phyloP scores from a whole-genome alignment of 2,329 filamentous ascomycete genomes.

The Penicillium occitanis region DNA sequence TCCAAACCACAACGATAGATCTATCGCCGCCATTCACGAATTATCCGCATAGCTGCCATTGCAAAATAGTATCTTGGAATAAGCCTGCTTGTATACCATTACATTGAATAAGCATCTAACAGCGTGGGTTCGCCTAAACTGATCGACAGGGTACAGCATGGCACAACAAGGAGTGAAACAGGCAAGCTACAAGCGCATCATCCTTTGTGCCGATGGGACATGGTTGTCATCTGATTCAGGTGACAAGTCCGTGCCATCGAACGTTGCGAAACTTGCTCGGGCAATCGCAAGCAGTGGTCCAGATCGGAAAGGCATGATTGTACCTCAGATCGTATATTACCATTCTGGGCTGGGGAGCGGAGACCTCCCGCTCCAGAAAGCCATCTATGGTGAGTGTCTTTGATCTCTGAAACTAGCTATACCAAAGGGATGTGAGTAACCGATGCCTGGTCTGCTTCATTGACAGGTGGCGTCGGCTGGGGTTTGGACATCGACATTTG shows the following conservation, averaged over 20 bases:
- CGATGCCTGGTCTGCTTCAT: background rate
- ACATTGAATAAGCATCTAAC: background rate
- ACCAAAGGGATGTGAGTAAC: too few relatives aligned
- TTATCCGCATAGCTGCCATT: too few relatives aligned
- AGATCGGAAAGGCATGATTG: background rate
- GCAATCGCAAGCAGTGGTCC: background rate
- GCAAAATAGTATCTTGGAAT: too few relatives aligned
- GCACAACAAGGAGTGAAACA: background rate
- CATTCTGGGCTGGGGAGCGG: background rate
- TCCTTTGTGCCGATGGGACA: background rate
- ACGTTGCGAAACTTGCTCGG: background rate
- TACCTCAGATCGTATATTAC: background rate
- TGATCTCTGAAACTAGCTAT: background rate
- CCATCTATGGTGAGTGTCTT: background rate
- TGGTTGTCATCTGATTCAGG: background rate
- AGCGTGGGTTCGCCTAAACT: too few relatives aligned
- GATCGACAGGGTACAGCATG: too few relatives aligned
- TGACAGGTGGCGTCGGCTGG: background rate
- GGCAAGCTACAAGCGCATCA: conserved; percentile 3
- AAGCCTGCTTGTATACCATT: too few relatives aligned
- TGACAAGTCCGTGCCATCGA: background rate
- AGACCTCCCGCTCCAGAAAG: background rate
- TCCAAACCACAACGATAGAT: too few relatives aligned
- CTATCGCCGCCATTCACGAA: too few relatives aligned
- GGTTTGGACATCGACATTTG: background rate